Evolutionary conservation across 2,329 filamentous ascomycete species (phyloP).

Genomic region (Trichoderma sp.): DNA sequence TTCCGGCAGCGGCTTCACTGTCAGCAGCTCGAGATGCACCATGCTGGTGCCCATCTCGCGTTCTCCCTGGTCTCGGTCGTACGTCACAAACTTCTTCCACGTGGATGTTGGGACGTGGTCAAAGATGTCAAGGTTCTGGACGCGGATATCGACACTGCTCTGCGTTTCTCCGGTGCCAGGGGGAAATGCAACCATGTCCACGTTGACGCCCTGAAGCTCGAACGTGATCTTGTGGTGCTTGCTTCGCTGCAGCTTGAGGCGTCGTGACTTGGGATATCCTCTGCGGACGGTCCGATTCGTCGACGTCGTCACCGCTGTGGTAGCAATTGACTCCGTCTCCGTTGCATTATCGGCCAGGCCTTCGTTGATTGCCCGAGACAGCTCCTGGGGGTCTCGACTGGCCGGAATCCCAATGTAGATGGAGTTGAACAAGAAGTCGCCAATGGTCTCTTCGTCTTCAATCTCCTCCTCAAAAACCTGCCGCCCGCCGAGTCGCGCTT

Average conservation of each 20-base stretch:
- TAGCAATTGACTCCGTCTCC: slow-evolving; percentile 87
- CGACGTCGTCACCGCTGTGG: slow-evolving; percentile 67
- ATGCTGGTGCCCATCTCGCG: slow-evolving; percentile 85
- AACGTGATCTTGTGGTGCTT: slow-evolving; percentile 94
- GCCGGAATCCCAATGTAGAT: slow-evolving; percentile 94
- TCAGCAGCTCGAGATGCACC: slow-evolving; percentile 86
- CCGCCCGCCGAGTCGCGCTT: slow-evolving; percentile 59
- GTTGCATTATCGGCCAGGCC: slow-evolving; percentile 83
- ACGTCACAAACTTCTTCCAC: slow-evolving; percentile 97
- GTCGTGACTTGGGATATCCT: slow-evolving; percentile 54
- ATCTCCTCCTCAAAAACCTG: slow-evolving; percentile 67
- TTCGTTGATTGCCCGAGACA: slow-evolving; percentile 82
- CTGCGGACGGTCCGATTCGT: slow-evolving; percentile 53
- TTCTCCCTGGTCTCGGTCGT: slow-evolving; percentile 83
- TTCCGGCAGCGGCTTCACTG: slow-evolving; percentile 81
- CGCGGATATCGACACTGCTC: slow-evolving; percentile 80
- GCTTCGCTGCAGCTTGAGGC: slow-evolving; percentile 77
- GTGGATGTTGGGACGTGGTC: slow-evolving; percentile 94
- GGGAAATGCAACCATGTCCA: slow-evolving; percentile 80
- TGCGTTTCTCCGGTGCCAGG: slow-evolving; percentile 77
- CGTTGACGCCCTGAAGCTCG: slow-evolving; percentile 81
- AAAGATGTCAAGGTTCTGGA: slow-evolving; percentile 84
- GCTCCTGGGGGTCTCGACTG: slow-evolving; percentile 79
- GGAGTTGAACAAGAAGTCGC: slow-evolving; percentile 96
- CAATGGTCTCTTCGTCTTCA: slow-evolving; percentile 83